A percentile compares a stretch with the other conserved stretches of the same genome.
phyloP scores from a whole-genome alignment of 129 eudicot species.

The Cynara cardunculus region DNA sequence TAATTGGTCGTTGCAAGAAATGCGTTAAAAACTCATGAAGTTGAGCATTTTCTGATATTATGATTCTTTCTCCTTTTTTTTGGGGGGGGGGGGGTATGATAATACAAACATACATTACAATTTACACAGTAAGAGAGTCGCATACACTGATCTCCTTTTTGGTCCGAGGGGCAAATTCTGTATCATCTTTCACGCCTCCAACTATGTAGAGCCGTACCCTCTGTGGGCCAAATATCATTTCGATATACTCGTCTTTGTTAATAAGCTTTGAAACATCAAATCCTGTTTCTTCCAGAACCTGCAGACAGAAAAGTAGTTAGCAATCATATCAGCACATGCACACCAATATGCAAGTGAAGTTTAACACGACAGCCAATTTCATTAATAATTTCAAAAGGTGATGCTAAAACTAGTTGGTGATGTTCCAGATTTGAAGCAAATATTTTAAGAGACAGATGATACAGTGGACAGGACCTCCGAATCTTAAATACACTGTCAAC shows the following conservation, averaged over 20 bases:
- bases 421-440: not conserved
- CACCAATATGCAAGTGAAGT: not conserved
- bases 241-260: slow-evolving; percentile 65
- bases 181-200: slow-evolving; percentile 9
- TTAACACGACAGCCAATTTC: not conserved
- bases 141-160: slow-evolving; percentile 9
- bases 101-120: not conserved
- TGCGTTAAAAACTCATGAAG: not conserved
- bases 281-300: slow-evolving; percentile 87
- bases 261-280: slow-evolving; percentile 67
- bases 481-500: not conserved
- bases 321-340: not conserved
- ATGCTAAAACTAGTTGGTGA: not conserved
- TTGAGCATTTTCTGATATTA: not conserved
- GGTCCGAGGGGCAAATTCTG: not conserved
- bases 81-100: not conserved
- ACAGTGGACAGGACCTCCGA: not conserved
- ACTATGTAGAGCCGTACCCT: slow-evolving; percentile 20
- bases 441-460: not conserved
- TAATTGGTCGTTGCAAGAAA: not conserved
- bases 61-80: not conserved
- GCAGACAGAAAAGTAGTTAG: slow-evolving; percentile 17
- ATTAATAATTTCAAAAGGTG: not conserved
- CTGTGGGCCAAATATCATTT: slow-evolving; percentile 69
- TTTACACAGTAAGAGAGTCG: not conserved